These are phyloP conservation scores for Microdochium bolleyi DNA, from an alignment of 2,329 filamentous ascomycete species.

Conservation along the genomic window DNA sequence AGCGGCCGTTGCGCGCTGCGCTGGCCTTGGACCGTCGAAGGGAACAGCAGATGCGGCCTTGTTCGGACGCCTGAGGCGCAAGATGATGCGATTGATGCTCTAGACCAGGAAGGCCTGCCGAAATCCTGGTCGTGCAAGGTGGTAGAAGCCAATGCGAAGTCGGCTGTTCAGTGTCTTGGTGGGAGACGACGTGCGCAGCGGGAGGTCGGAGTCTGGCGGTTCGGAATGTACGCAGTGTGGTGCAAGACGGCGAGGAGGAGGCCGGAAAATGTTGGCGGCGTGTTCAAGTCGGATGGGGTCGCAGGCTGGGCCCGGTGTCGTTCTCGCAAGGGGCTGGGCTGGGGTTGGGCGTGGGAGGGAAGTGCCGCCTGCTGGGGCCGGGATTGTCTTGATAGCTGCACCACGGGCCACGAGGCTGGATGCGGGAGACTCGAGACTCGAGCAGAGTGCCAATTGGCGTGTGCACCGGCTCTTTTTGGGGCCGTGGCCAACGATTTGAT, in stretches of 20 bases:
- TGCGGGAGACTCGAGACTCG: no score
- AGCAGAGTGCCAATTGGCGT: no score
- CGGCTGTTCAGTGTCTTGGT: background rate
- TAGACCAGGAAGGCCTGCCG: background rate
- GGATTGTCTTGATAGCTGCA: conserved; percentile 6
- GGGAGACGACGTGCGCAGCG: no score
- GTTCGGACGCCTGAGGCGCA: background rate
- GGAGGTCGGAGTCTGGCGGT: no score
- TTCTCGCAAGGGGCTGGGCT: conserved; percentile 13
- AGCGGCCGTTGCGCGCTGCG: background rate
- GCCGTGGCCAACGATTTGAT: no score
- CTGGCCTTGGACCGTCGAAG: background rate
- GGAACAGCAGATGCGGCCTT: background rate
- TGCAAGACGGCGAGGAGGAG: no score
- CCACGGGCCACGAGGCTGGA: conserved; percentile 2
- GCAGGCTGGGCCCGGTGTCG: background rate
- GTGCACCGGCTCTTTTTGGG: no score
- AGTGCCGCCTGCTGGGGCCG: background rate
- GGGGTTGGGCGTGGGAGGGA: conserved; percentile 7
- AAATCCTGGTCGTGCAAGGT: background rate
- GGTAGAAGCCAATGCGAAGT: background rate
- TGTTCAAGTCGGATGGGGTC: no score
- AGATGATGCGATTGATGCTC: background rate
- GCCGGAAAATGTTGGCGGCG: no score
- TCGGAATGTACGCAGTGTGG: no score